Percentiles rank a stretch among this genome's conserved stretches.
These are phyloP conservation scores for Hypoxylon sp. DNA, from an alignment of 2,329 filamentous ascomycete genomes.

Conservation along the genomic window DNA sequence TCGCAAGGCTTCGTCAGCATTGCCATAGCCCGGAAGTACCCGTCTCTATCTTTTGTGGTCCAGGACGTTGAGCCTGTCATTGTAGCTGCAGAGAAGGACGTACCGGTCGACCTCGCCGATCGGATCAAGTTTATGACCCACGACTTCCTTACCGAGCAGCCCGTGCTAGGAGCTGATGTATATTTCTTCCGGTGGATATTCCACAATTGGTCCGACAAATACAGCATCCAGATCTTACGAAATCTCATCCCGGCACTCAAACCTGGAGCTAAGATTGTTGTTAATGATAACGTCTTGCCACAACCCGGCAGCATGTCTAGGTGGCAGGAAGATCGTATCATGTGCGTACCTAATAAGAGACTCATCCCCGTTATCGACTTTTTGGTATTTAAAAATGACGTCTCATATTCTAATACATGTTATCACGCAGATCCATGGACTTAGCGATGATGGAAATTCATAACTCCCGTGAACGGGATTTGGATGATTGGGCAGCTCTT, in stretches of 20 bases:
- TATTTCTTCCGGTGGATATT: slow-evolving; percentile 63
- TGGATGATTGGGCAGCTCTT: background rate
- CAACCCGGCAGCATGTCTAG: slow-evolving; percentile 17
- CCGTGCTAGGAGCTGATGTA: slow-evolving; percentile 57
- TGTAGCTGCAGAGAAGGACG: background rate
- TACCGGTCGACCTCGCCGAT: slow-evolving; percentile 21
- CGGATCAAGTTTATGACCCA: slow-evolving; percentile 54
- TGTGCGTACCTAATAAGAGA: slow-evolving; percentile 20
- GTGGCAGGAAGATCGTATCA: slow-evolving; percentile 30
- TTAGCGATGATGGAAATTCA: background rate
- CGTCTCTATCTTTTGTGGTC: slow-evolving; percentile 42
- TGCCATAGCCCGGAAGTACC: slow-evolving; percentile 31
- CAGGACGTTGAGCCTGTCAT: slow-evolving; percentile 52
- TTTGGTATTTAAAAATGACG: too few relatives aligned
- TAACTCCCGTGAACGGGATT: background rate
- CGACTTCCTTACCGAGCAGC: slow-evolving; percentile 61
- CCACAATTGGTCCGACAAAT: slow-evolving; percentile 62
- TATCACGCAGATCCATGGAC: background rate
- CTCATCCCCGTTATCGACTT: too few relatives aligned
- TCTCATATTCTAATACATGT: background rate
- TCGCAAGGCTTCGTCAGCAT: slow-evolving; percentile 36
- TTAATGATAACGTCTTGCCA: slow-evolving; percentile 31
- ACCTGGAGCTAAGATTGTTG: slow-evolving; percentile 55
- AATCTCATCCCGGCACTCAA: slow-evolving; percentile 59
- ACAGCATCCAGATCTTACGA: slow-evolving; percentile 53